Conservation (phyloP, 1,139 yeast species). For the Taphrina betulina region DNA sequence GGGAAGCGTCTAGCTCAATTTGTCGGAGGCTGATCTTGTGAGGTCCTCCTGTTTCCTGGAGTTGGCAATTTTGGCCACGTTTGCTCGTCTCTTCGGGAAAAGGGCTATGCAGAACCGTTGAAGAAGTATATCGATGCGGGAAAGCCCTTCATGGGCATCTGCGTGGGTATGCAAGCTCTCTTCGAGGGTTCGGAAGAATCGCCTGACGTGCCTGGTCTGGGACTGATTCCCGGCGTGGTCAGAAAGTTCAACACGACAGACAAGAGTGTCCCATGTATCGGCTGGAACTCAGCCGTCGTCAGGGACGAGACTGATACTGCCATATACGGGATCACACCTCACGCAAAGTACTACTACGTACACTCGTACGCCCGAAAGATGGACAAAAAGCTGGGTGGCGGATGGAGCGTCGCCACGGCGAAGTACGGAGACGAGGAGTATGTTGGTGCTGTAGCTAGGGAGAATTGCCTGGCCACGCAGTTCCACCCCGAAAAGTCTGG, state of each 20-base stretch:
- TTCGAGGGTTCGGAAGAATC: constrained; percentile 75
- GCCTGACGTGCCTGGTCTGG: constrained; percentile 59
- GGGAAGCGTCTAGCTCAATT: too few relatives aligned
- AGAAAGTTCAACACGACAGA: constrained; percentile 59
- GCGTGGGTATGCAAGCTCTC: constrained; percentile 89
- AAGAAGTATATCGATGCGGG: constrained; percentile 66
- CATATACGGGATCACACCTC: constrained; percentile 63
- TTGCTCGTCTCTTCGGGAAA: constrained; percentile 62
- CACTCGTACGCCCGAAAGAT: constrained; percentile 61
- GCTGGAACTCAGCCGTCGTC: constrained; percentile 68
- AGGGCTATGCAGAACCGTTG: constrained; percentile 67
- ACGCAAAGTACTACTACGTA: constrained; percentile 81
- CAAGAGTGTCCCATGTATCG: constrained; percentile 92
- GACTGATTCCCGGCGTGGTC: constrained; percentile 54
- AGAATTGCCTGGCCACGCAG: constrained; percentile 87
- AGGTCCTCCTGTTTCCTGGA: constrained; percentile 74
- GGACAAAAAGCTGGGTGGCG: constrained; percentile 43
- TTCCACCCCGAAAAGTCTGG: constrained; percentile 98
- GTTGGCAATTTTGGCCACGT: constrained; percentile 97
- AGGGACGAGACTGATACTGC: constrained; percentile 42
- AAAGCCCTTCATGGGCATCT: constrained; percentile 87
- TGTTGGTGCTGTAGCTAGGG: constrained; percentile 76
- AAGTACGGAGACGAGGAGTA: constrained; percentile 76
- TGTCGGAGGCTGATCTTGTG: too few relatives aligned
- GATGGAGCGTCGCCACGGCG: constrained; percentile 78